Conservation (phyloP, 768 basidiomycete species). For the Cyclocybe aegerita region DNA sequence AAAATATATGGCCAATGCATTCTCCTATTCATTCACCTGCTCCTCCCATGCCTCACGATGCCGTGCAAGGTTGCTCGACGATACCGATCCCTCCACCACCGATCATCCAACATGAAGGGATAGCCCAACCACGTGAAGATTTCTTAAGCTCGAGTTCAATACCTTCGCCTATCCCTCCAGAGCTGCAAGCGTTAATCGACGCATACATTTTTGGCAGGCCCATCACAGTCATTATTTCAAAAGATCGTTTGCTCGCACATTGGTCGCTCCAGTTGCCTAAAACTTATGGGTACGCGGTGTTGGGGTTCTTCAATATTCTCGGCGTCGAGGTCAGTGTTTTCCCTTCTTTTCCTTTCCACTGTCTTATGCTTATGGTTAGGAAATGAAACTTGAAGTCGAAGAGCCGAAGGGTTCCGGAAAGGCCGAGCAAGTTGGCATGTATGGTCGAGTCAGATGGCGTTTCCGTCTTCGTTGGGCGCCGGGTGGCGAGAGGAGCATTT, state of each 20-base stretch:
- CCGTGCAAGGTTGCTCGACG: too few relatives aligned
- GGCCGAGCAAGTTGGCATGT: constrained; percentile 3
- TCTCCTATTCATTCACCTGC: too few relatives aligned
- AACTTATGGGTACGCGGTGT: constrained; percentile 40
- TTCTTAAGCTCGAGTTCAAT: constrained; percentile 1
- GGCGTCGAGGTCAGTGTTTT: constrained; percentile 32
- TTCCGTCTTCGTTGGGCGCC: constrained; percentile 47
- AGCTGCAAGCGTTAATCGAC: constrained; percentile 41
- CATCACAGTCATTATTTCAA: constrained; percentile 39
- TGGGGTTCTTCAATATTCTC: constrained; percentile 48
- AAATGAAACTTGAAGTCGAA: background rate
- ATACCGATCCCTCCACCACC: too few relatives aligned
- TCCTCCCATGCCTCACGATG: too few relatives aligned
- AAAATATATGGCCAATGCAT: too few relatives aligned
- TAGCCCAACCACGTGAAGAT: too few relatives aligned
- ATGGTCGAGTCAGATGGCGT: constrained; percentile 42
- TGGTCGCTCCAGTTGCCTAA: constrained; percentile 30
- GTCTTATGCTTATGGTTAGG: too few relatives aligned
- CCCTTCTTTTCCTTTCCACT: background rate
- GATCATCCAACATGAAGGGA: too few relatives aligned
- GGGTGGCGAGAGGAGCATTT: constrained; percentile 45
- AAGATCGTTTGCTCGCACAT: constrained; percentile 17
- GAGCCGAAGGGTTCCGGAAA: background rate
- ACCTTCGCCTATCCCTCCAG: constrained; percentile 36
- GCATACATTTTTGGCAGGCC: constrained; percentile 37